Conservation (phyloP, 371 early-diverging fungal genomes). For the Syncephalastrum contaminatum region DNA sequence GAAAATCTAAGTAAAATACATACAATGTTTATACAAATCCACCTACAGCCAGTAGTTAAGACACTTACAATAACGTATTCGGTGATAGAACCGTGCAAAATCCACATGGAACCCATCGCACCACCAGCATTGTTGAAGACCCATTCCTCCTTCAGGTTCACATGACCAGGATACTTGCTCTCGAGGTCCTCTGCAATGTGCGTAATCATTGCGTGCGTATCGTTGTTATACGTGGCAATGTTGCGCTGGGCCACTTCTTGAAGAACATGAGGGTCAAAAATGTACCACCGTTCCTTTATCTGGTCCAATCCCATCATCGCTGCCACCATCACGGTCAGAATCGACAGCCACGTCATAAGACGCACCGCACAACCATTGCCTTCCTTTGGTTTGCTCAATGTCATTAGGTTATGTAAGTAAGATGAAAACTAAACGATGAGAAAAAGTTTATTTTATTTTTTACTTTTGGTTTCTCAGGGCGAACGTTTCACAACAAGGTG, state of each 20-base stretch:
- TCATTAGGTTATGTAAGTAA: no score
- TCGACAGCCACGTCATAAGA: no score
- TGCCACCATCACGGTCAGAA: constrained; percentile 26
- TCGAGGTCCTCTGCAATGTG: constrained; percentile 39
- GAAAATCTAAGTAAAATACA: constrained; percentile 15
- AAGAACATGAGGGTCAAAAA: constrained; percentile 46
- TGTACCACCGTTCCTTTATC: constrained; percentile 35
- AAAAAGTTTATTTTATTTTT: no score
- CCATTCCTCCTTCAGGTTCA: constrained; percentile 47
- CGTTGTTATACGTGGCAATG: constrained; percentile 38
- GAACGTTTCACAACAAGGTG: no score
- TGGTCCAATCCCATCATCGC: constrained; percentile 39
- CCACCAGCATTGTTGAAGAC: constrained; percentile 60
- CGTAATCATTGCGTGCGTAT: constrained; percentile 32
- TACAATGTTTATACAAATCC: no score
- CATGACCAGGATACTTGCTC: constrained; percentile 45
- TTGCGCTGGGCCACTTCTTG: constrained; percentile 43
- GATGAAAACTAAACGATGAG: no score
- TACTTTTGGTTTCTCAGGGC: no score
- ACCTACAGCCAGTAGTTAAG: no score
- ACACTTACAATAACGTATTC: constrained; percentile 49
- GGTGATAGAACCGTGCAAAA: constrained; percentile 50
- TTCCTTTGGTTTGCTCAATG: no score
- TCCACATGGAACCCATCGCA: constrained; percentile 61
- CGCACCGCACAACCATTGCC: no score